Evolutionary conservation across 345 rosid species (phyloP), one percentile per base, ranked within the genome.

Genomic region (Cochlearia excelsa): DNA sequence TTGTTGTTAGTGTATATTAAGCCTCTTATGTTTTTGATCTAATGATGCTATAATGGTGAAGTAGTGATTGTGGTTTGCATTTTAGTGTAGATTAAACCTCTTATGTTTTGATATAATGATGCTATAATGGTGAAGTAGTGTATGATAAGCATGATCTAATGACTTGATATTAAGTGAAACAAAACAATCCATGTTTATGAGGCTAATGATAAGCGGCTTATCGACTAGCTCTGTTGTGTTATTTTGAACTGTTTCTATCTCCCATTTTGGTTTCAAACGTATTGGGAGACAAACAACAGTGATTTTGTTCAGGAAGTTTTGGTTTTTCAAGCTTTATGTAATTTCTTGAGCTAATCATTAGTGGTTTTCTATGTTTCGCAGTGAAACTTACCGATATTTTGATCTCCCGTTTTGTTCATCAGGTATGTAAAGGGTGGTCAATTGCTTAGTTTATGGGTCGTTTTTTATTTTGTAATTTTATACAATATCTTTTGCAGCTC

Each of bases 371-470:
- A 2, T 60, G 9, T n/a, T 40, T 48, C 29, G 42, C 76, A 79
- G 82, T 63, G 82, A 79, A 69, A 79, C 82, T 7, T 79, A 79
- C 44, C 61, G 80, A 38, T 79, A 72, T 46, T 79, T 75, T 56
- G 82, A 79, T 63, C 79, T 75, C 27, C 85, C 85, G 16, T 81
- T 81, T 63, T 81, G 85, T 45, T 69, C 78, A 29, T 61, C 80
- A 70, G 84, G 82, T 80, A 43, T 57, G 56, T 30, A 9, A 9
- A 6, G 5, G 46, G 30, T 16, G 28, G 10, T 9, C 3, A 29
- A 30, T 49, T 67, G 51, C 51, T 30, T 51, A 30, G 30, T 39
- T 41, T 41, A 10, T 34, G 26, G 28, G 42, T 67, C 29, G 3
- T 49, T 47, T 39, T 23, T 46, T 33, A 30, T 5, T 7, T 42